phyloP scores from a whole-genome alignment of 73 alveolate species.

The Uronychia setigera region DNA sequence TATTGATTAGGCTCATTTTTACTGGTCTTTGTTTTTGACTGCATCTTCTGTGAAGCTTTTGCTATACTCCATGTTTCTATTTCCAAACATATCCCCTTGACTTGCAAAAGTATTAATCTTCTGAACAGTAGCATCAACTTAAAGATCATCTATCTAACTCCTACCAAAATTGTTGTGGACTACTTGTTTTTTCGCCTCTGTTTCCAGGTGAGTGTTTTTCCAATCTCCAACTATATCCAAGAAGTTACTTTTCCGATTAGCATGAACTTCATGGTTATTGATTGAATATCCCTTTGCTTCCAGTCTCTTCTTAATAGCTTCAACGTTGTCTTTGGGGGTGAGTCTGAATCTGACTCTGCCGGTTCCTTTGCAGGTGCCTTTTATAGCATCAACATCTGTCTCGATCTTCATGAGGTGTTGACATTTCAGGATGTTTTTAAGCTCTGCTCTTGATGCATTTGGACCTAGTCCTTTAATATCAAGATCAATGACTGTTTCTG shows the following conservation, averaged over 20 bases:
- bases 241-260: slow-evolving; percentile 18
- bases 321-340: slow-evolving; percentile 17
- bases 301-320: slow-evolving; percentile 17
- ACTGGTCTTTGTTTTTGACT: not conserved
- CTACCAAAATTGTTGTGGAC: not conserved
- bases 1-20: not conserved
- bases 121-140: not conserved
- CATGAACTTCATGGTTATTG: not conserved
- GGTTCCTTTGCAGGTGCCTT: slow-evolving; percentile 29
- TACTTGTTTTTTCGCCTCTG: not conserved
- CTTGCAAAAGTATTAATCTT: not conserved
- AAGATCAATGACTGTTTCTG: too few relatives aligned
- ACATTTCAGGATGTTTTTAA: too few relatives aligned
- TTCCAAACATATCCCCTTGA: not conserved
- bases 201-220: not conserved
- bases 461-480: too few relatives aligned
- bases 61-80: not conserved
- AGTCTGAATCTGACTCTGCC: slow-evolving; percentile 46
- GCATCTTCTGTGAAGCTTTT: not conserved
- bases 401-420: slow-evolving; percentile 34
- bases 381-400: slow-evolving; percentile 31
- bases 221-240: not conserved
- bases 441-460: too few relatives aligned
- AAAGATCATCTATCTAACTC: not conserved
- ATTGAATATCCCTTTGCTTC: slow-evolving; percentile 15